These are phyloP conservation scores for Xylariaceae sp. DNA, from an alignment of 2,329 filamentous ascomycete genomes.

Conservation along the genomic window DNA sequence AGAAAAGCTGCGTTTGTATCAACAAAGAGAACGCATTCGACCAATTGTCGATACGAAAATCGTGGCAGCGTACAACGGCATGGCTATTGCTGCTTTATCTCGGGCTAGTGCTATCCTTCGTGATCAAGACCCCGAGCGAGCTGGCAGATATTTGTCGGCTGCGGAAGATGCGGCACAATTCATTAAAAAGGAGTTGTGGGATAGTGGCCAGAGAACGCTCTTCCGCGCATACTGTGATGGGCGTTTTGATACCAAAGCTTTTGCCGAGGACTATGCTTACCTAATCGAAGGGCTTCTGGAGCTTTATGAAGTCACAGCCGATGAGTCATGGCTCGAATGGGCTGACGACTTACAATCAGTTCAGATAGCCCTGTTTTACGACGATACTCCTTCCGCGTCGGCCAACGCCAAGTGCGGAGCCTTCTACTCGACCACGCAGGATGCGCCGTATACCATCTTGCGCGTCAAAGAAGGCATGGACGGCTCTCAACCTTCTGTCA, in stretches of 20 bases:
- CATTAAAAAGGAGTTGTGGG: conserved; percentile 76
- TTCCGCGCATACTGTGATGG: conserved; percentile 76
- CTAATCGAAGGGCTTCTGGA: conserved; percentile 82
- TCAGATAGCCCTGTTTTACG: conserved; percentile 81
- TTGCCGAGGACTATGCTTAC: conserved; percentile 95
- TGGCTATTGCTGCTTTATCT: conserved; percentile 84
- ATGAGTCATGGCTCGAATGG: conserved; percentile 77
- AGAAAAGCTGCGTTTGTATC: conserved; percentile 70
- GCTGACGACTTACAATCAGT: conserved; percentile 79
- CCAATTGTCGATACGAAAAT: conserved; percentile 89
- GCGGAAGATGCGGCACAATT: conserved; percentile 75
- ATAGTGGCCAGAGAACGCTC: conserved; percentile 64
- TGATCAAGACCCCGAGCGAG: conserved; percentile 55
- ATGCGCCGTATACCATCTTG: conserved; percentile 74
- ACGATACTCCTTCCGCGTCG: conserved; percentile 51
- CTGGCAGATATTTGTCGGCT: conserved; percentile 61
- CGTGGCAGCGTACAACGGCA: conserved; percentile 84
- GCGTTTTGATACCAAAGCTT: conserved; percentile 70
- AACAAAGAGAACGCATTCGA: conserved; percentile 74
- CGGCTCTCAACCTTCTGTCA: conserved; percentile 86
- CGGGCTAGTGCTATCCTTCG: conserved; percentile 73
- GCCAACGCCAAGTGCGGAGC: conserved; percentile 57
- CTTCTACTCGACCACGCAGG: conserved; percentile 73
- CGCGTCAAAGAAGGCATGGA: conserved; percentile 96
- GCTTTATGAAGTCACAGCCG: conserved; percentile 81